phyloP scores from a whole-genome alignment of 139 green algal species.

The Dunaliella primolecta region DNA sequence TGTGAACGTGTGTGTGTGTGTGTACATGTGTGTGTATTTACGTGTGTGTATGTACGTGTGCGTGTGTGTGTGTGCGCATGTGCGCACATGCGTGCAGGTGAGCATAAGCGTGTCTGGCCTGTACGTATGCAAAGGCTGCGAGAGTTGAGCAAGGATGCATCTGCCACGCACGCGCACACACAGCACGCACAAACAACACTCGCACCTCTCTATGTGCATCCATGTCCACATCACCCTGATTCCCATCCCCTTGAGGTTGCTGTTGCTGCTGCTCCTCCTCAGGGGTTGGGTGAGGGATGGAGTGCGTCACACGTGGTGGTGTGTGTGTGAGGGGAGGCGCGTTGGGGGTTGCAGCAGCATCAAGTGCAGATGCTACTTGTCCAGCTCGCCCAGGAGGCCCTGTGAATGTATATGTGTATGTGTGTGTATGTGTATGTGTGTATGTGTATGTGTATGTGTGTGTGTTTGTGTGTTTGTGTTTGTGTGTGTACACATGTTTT shows the following conservation, averaged over 20 bases:
- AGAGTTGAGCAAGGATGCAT: too few species aligned
- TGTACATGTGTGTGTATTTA: too few species aligned
- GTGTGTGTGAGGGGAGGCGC: not conserved
- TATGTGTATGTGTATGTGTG: slow-evolving; percentile 9
- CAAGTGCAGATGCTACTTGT: not conserved
- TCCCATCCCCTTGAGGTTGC: not conserved
- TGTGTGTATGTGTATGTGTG: not conserved
- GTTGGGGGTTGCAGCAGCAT: not conserved
- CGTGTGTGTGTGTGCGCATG: not conserved
- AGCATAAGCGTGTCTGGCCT: not conserved
- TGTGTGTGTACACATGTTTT: not conserved
- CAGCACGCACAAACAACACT: too few species aligned
- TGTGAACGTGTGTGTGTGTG: too few species aligned
- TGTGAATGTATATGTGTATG: slow-evolving; percentile 5
- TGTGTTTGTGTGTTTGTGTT: not conserved
- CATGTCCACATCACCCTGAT: not conserved
- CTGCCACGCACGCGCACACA: too few species aligned
- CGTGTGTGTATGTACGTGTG: not conserved
- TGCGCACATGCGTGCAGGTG: not conserved
- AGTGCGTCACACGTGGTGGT: not conserved
- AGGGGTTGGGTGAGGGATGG: not conserved
- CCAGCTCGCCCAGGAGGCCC: not conserved
- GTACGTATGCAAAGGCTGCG: too few species aligned
- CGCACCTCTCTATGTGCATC: not conserved
- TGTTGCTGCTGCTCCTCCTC: not conserved